Evolutionary conservation across 495 filamentous ascomycete species (phyloP), one percentile per base, ranked within the genome.

Genomic region (Penicillium cataractarum): DNA sequence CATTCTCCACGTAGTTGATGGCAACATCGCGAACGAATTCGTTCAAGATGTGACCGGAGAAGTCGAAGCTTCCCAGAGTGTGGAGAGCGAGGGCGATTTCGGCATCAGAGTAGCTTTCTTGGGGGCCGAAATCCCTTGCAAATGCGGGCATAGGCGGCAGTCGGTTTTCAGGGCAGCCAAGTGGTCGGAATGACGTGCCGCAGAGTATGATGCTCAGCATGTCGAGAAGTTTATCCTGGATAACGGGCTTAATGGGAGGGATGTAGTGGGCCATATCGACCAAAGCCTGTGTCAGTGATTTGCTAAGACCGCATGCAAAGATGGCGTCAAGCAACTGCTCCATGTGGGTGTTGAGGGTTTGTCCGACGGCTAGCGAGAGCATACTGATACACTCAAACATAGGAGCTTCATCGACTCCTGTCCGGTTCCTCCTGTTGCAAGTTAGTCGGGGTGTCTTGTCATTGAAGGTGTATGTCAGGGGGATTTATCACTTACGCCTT

Each of bases 211-310:
- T 88, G 77, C 95, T 97, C 6, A 99, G 82, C 86, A 98, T 92
- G 70, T 99, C 90, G 32, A 99, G 84, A 37, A 99, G 82, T 60
- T 91, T 89, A 63, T 97, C 93, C 72, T 99, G 95, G 42, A 99
- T 97, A 12, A 84, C 92, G 29, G 88, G 83, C 74, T 96, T 94
- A 64, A 97, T 90, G 1, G 96, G 95, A 0, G 95, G 94, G 53
- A 99, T 96, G 72, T 98, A 98, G 71, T 97, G 95, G 42, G 95
- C 93, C 91, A 99, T 96, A 71, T 98, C 95, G 22, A 97, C 92
- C 53, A 99, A 79, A 15, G 95, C 95, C 71, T 98, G 93, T 0
- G 92, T 97, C 21, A 99, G 83, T 54, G 95, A 92, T 64, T 92
- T 89, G 57, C 91, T 97, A 40, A 99, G 81, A 48, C 94, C 93